Base-by-base conservation (phyloP, 2,329 filamentous ascomycete genomes). In the Fusarium veterinarium region DNA sequence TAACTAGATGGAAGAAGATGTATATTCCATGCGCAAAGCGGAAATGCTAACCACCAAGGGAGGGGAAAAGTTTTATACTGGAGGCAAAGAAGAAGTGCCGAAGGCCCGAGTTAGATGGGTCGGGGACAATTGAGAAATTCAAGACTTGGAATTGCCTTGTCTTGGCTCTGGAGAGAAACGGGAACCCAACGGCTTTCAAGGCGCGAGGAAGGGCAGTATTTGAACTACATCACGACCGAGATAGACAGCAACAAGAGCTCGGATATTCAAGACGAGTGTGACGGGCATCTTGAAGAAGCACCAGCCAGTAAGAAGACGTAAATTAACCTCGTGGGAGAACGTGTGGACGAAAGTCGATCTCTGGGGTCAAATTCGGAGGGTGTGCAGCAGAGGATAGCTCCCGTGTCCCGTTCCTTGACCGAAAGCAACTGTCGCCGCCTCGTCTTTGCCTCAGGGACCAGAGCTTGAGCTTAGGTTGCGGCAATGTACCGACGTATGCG, bases 241-340 rank as follows among this genome's bases (percentile, higher is more conserved):
- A 60, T 67, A 57, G 49, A 64, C 31, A 58, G 46, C 55, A 66
- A 42, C 63, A 60, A 61, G 66, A 66, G 51, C 69, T 60, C 64
- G 48, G 69, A 67, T 60, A 71, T 73, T 31, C 57, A 66, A 65
- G 60, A 60, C 52, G 58, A 60, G 64, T 63, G 58, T 51, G 64
- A 58, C 65, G 49, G 68, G 40, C 59, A 73, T 72, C 46, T 64
- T 48, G 68, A 75, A 56, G 59, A 52, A 56, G 31, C 44, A 17
- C 19, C 56, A 71, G 48, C 76, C 76, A 78, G 75, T 78, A 60
- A 77, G 75, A 74, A 63, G 35, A 41, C 42, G 40, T 49, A 52
- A 35, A 67, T 64, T 68, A 69, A 67, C 76, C 75, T 66, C 76
- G 76, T 78, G 76, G 75, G 76, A 76, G 68, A 78, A 69, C 57